These are phyloP conservation scores for Daldinia caldariorum DNA, from an alignment of 495 filamentous ascomycete species.

Conservation along the genomic window DNA sequence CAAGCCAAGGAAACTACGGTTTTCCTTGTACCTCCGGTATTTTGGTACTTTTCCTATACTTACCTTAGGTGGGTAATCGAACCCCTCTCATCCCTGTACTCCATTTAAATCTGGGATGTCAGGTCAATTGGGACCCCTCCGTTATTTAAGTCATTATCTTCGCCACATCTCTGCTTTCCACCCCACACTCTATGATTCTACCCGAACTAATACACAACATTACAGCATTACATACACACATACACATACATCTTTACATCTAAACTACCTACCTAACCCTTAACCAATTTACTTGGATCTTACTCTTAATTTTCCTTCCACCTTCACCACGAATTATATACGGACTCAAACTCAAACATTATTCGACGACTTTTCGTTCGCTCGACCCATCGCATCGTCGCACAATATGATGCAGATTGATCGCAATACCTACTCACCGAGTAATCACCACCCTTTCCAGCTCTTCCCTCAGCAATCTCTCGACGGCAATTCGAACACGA, in stretches of 20 bases:
- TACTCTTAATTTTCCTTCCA: constrained; percentile 21
- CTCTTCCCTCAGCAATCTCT: constrained; percentile 31
- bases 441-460: constrained; percentile 30
- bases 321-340: constrained; percentile 11
- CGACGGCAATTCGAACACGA: constrained; percentile 32
- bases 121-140: constrained; percentile 23
- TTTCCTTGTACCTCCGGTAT: constrained; percentile 35
- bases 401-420: constrained; percentile 45
- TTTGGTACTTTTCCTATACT: constrained; percentile 19
- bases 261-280: not conserved
- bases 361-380: constrained; percentile 12
- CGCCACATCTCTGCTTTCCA: constrained; percentile 36
- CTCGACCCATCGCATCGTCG: constrained; percentile 31
- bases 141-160: constrained; percentile 36
- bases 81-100: constrained; percentile 18
- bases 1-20: not conserved
- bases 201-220: constrained; percentile 24
- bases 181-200: constrained; percentile 40
- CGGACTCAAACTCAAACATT: constrained; percentile 18
- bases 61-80: too few species aligned
- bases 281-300: constrained; percentile 7
- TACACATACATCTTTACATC: constrained; percentile 4
- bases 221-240: constrained; percentile 6
- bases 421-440: constrained; percentile 36
- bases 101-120: constrained; percentile 17